Evolutionary conservation across 768 basidiomycete species (phyloP), one percentile per base, ranked within the genome.

Genomic region (Xanthoconium stramineum): DNA sequence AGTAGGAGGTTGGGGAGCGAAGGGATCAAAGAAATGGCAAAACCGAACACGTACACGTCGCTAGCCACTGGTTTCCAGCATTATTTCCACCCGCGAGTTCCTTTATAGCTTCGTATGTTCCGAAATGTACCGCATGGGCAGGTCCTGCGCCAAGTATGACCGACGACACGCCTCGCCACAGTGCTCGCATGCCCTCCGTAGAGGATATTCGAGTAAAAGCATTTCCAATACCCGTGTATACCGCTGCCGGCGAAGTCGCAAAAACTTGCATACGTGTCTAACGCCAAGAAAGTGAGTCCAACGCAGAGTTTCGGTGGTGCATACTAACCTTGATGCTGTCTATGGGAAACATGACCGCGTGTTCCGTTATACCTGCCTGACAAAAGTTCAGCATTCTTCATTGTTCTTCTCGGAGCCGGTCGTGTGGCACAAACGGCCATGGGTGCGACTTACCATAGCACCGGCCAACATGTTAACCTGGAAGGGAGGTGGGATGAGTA

Each of bases 221-320:
- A 67, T 96, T 89, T 39, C 91, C 91, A 62, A 96, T 86, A 19
- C 91, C 90, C 32, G 86, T 89, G 76, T 96, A 96, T 28, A 93
- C 81, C 12, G 90, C 91, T 9, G 86, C 84, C 7, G 89, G 91
- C 14, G 89, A 89, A 10, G 92, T 79, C 39, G 92, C 83, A 65
- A 95, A 90, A 49, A 99, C 94, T 78, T 99, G 97, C 97, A 99
- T 99, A 68, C 97, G 91, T 45, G 97, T 98, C 97, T 99, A 28
- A 19, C 15, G 47, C 32, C 43, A 43, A 24, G 39, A 33, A 15
- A 9, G 36, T 58, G 52, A 62, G 56, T 40, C 47, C 19, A 15
- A n/a, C 44, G 14, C 39, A 42, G 40, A 28, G 35, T n/a, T 6
- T 28, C 36, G 28, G 46, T 28, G 52, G 35, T 48, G 57, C 14